phyloP scores from a whole-genome alignment of 441 rosid genomes.

The Viola pubescens region DNA sequence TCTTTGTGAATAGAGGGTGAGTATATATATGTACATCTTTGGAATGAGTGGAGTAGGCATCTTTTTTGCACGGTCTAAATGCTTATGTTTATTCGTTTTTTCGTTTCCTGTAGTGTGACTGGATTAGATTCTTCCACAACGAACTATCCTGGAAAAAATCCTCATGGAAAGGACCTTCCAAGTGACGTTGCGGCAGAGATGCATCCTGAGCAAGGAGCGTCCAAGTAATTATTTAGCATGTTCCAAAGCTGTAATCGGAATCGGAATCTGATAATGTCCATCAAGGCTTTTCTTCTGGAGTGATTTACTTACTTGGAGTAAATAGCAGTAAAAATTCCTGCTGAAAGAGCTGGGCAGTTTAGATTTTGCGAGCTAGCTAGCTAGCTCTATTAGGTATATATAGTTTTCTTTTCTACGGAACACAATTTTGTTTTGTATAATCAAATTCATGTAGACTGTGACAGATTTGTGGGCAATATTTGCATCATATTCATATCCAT shows the following conservation, averaged over 20 bases:
- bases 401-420: too few relatives aligned
- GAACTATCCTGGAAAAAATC: conserved; percentile 60
- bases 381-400: not conserved
- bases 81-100: not conserved
- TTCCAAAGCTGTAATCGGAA: too few relatives aligned
- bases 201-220: conserved; percentile 16
- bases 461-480: too few relatives aligned
- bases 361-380: conserved; percentile 4
- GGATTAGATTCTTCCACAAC: conserved; percentile 49
- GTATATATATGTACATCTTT: conserved; percentile 11
- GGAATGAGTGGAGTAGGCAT: too few relatives aligned
- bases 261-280: too few relatives aligned
- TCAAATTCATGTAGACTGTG: too few relatives aligned
- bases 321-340: not conserved
- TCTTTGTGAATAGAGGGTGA: conserved; percentile 61
- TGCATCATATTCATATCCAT: too few relatives aligned
- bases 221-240: conserved; percentile 2
- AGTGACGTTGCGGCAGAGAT: conserved; percentile 41
- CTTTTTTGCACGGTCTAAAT: too few relatives aligned
- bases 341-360: not conserved
- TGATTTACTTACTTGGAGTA: not conserved
- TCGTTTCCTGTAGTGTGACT: conserved; percentile 36
- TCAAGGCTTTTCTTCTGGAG: not conserved
- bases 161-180: conserved; percentile 54
- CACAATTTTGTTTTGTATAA: too few relatives aligned